These are phyloP conservation scores for Lachancea fermentati DNA, from an alignment of 805 yeast genomes.

Conservation along the genomic window DNA sequence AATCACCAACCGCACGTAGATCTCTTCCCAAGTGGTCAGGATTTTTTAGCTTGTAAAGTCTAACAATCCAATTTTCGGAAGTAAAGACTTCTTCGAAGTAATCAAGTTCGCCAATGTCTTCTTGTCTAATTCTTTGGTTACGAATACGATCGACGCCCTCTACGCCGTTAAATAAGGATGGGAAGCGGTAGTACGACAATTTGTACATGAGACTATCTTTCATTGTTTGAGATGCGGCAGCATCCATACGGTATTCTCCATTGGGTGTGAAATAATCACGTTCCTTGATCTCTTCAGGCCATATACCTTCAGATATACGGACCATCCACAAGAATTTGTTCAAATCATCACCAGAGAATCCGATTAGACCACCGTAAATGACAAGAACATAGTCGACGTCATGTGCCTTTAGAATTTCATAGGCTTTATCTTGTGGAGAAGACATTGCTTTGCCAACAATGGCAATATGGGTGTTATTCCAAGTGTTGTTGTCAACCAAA, in stretches of 20 bases:
- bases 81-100: slow-evolving; percentile 93
- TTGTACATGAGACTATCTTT: slow-evolving; percentile 88
- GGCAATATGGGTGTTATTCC: slow-evolving; percentile 99
- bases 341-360: slow-evolving; percentile 93
- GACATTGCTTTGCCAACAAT: slow-evolving; percentile 98
- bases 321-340: slow-evolving; percentile 99
- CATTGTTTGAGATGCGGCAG: slow-evolving; percentile 78
- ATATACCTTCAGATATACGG: slow-evolving; percentile 95
- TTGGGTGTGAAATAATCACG: slow-evolving; percentile 72
- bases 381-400: slow-evolving; percentile 94
- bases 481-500: slow-evolving; percentile 95
- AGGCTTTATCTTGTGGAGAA: slow-evolving; percentile 79
- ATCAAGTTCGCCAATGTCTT: slow-evolving; percentile 51
- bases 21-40: slow-evolving; percentile 83
- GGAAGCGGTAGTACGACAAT: slow-evolving; percentile 84
- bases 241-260: slow-evolving; percentile 88
- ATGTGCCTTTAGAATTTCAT: slow-evolving; percentile 79
- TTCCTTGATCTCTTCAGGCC: slow-evolving; percentile 98
- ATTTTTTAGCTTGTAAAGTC: slow-evolving; percentile 89
- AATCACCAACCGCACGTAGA: slow-evolving; percentile 49
- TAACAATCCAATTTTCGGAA: slow-evolving; percentile 92
- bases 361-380: slow-evolving; percentile 90
- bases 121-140: slow-evolving; percentile 61
- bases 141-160: slow-evolving; percentile 83
- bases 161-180: slow-evolving; percentile 55